Base-by-base conservation (phyloP, 352 stramenopile genomes). In the Achlya hypogyna region DNA sequence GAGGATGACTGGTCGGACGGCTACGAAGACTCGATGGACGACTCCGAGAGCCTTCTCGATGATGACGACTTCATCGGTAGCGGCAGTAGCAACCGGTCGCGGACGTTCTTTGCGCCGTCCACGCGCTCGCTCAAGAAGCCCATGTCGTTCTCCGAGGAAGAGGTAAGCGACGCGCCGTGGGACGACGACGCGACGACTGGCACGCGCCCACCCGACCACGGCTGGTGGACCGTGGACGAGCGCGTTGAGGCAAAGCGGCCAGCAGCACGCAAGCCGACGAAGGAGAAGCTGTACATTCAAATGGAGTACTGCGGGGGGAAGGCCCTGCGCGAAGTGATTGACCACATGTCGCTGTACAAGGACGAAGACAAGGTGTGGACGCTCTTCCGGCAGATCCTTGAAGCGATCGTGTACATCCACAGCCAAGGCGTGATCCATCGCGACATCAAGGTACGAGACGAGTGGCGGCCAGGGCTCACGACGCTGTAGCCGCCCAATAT, bases 251-350 rank as follows among this genome's bases (percentile, higher is more conserved):
- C 63, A 42, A 56, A 43, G 28, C 72, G 40, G 25, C 69, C 51
- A 53, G 71, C 70, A 49, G 60, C 71, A 69, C 18, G 28, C 12
- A 69, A 62, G 38, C 63, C 72, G 25, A 78, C 75, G 53, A 78
- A 79, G 35, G 86, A 95, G 63, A 87, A 81, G 65, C 73, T 97
- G 59, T 96, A 93, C 69, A 96, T 96, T 67, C 89, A 98, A 74
- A 98, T 98, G 95, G 91, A 98, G 74, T 98, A 93, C 70, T 98
- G 96, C 53, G 81, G 95, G 51, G 78, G 87, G 9, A 97, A 95
- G 53, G 97, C 93, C 28, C 76, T 98, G 35, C 78, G 93, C 60
- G 89, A 98, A 47, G 81, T 98, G 35, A 98, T 98, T 65, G 94
- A 98, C 70, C 88, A 98, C 51, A 81, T 80, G 18, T 71, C 72